phyloP scores from a whole-genome alignment of 352 stramenopile genomes.

The Pythium chondricola region DNA sequence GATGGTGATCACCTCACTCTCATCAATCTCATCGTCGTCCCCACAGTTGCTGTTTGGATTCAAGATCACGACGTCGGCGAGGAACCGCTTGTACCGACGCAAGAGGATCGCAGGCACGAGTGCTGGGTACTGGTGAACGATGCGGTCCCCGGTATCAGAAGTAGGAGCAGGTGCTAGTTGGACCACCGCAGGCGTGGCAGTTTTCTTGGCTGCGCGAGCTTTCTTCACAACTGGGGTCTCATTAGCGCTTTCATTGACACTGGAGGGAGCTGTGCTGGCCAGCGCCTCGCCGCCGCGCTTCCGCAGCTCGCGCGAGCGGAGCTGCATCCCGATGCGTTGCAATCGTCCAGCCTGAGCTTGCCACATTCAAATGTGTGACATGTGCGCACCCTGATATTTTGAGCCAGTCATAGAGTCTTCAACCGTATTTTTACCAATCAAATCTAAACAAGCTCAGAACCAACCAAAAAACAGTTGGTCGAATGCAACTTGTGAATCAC shows the following conservation, averaged over 20 bases:
- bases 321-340: conserved; percentile 24
- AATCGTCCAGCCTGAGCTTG: too few species aligned
- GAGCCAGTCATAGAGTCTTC: conserved; percentile 5
- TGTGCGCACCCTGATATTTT: conserved; percentile 1
- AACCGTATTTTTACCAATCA: conserved; percentile 4
- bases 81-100: conserved; percentile 78
- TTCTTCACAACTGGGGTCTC: too few species aligned
- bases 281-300: conserved; percentile 27
- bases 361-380: conserved; percentile 11
- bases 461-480: conserved; percentile 13
- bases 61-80: conserved; percentile 68
- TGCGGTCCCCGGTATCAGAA: conserved; percentile 10
- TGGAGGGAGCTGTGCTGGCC: neutral
- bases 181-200: too few species aligned
- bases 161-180: too few species aligned
- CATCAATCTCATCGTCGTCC: conserved; percentile 3
- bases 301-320: conserved; percentile 30
- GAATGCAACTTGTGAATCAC: too few species aligned
- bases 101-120: conserved; percentile 52
- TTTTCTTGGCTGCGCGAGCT: conserved; percentile 16
- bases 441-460: neutral
- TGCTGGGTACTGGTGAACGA: conserved; percentile 48
- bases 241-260: too few species aligned
- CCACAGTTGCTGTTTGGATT: conserved; percentile 7
- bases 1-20: conserved; percentile 48